These are phyloP conservation scores for Omphalotus guepiniiformis DNA, from an alignment of 768 basidiomycete genomes.

Conservation along the genomic window DNA sequence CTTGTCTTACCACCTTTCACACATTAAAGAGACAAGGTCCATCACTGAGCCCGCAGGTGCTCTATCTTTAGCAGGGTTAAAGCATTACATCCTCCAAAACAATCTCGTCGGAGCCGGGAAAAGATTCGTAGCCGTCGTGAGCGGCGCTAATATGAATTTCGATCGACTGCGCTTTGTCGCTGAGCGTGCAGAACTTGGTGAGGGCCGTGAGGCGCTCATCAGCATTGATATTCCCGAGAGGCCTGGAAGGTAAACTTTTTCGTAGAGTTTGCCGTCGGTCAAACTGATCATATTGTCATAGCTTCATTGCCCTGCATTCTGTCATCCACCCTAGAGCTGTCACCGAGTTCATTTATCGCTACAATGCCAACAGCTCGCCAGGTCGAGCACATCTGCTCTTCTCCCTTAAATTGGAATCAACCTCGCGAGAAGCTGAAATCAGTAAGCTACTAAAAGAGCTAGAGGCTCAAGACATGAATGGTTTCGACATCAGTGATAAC, in stretches of 20 bases:
- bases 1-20: neutral
- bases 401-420: constrained; percentile 79
- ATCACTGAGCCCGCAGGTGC: constrained; percentile 97
- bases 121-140: constrained; percentile 87
- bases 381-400: constrained; percentile 81
- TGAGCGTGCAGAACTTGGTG: constrained; percentile 95
- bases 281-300: constrained; percentile 25
- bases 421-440: constrained; percentile 58
- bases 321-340: constrained; percentile 87
- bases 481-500: constrained; percentile 87
- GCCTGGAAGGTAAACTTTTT: constrained; percentile 71
- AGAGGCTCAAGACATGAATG: constrained; percentile 70
- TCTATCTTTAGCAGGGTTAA: constrained; percentile 86
- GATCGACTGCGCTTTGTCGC: constrained; percentile 96
- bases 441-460: constrained; percentile 58
- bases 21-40: constrained; percentile 72
- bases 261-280: neutral
- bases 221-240: constrained; percentile 93
- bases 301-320: constrained; percentile 84
- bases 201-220: constrained; percentile 89
- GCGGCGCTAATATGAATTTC: constrained; percentile 99
- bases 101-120: constrained; percentile 79
- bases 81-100: constrained; percentile 79
- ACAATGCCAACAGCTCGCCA: constrained; percentile 54
- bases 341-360: constrained; percentile 96